These are phyloP conservation scores for Saccharomycopsis vini DNA, from an alignment of 805 yeast species.

Conservation along the genomic window DNA sequence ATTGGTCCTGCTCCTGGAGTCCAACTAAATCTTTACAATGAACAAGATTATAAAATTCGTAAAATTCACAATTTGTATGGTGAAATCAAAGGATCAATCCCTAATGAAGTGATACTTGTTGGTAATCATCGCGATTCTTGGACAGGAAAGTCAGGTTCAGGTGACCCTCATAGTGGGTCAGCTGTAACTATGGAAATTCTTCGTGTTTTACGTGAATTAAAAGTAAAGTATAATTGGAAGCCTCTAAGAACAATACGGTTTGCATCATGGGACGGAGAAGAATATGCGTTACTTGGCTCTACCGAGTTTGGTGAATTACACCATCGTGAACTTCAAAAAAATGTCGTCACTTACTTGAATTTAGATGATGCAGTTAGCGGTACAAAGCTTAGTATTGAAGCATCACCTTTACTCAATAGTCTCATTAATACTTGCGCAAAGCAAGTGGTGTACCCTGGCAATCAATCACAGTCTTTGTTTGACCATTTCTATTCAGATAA, in stretches of 20 bases:
- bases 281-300: constrained; percentile 61
- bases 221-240: constrained; percentile 12
- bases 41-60: constrained; percentile 32
- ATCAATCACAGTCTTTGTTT: constrained; percentile 22
- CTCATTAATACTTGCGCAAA: constrained; percentile 38
- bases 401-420: constrained; percentile 52
- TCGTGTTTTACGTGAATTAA: constrained; percentile 30
- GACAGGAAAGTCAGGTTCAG: constrained; percentile 39
- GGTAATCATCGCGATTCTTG: constrained; percentile 50
- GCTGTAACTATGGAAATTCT: constrained; percentile 44
- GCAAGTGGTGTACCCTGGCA: constrained; percentile 38
- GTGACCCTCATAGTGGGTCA: constrained; percentile 43
- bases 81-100: constrained; percentile 47
- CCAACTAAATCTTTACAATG: constrained; percentile 32
- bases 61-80: constrained; percentile 38
- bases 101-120: constrained; percentile 43
- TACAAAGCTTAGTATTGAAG: constrained; percentile 36
- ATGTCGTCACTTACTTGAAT: constrained; percentile 59
- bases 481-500: constrained; percentile 29
- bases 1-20: constrained; percentile 33
- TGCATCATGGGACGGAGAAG: constrained; percentile 24
- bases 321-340: constrained; percentile 33
- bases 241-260: constrained; percentile 13
- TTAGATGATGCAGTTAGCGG: constrained; percentile 61
- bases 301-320: constrained; percentile 69